Evolutionary conservation across 805 yeast genomes (phyloP), one percentile per base, ranked within the genome.

Genomic region (Barnettozyma sp.): DNA sequence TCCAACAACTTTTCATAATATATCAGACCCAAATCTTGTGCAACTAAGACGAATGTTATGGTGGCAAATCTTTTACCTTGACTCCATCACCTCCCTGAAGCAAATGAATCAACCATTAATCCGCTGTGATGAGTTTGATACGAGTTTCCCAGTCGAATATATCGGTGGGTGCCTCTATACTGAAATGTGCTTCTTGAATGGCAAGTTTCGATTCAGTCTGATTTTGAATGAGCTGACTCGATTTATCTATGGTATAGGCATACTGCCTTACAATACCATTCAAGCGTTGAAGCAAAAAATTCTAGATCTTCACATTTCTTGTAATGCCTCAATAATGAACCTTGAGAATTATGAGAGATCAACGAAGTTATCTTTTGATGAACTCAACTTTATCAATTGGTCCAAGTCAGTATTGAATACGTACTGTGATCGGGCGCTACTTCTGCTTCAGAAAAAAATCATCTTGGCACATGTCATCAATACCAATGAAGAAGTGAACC

Each of bases 61-160:
- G 82, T 77, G 82, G 82, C 76, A 74, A 25, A 71, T 77, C 7
- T 74, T 75, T 42, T 72, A 73, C 19, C 54, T 77, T 41, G 84
- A 77, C 50, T 66, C 73, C 4, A 61, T 72, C 40, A 70, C 76
- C 7, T 67, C 79, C 25, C 67, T 73, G 39, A 73, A 75, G 42
- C 70, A 70, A 33, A 66, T 75, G 49, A 52, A 72, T 22, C 68
- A 75, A 0, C 82, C 82, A 2, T 62, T 71, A 22, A 71, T 78
- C 40, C 58, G 60, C 38, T 55, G 62, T 25, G 71, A 66, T 35
- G 79, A 74, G 45, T 71, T 69, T 50, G 77, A 76, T 44, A 78
- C 77, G 0, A 57, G 69, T n/a, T 52, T 72, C 44, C 80, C 81
- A 0, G 68, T 63, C 22, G 79, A 62, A 35, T 54, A 62, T 26